A percentile compares a stretch with the other conserved stretches of the same genome.
phyloP scores from a whole-genome alignment of 2,329 filamentous ascomycete genomes.

The Xylaria sp. region DNA sequence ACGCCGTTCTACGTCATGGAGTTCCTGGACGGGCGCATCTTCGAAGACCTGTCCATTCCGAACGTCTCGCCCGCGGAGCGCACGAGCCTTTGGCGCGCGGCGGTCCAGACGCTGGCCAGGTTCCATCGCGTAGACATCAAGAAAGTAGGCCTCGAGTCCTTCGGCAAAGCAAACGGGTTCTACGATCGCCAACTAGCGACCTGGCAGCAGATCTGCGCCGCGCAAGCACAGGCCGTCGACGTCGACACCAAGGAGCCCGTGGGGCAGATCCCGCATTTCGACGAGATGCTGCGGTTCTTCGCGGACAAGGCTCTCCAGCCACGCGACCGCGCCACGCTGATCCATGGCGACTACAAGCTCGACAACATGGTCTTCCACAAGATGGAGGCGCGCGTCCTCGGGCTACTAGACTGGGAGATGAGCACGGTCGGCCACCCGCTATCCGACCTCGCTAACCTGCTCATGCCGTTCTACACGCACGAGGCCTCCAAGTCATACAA shows the following conservation, averaged over 20 bases:
- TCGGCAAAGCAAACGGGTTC: conserved; percentile 80
- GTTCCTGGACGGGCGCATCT: conserved; percentile 92
- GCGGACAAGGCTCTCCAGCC: conserved; percentile 75
- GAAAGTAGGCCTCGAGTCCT: conserved; percentile 74
- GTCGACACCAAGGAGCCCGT: conserved; percentile 80
- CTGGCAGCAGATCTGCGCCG: conserved; percentile 79
- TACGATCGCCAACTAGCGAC: conserved; percentile 88
- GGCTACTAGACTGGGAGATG: conserved; percentile 98
- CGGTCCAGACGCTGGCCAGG: conserved; percentile 83
- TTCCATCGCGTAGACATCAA: conserved; percentile 80
- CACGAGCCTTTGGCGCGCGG: conserved; percentile 85
- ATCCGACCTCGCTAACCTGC: conserved; percentile 86
- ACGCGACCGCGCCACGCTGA: conserved; percentile 78
- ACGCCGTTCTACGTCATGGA: conserved; percentile 98
- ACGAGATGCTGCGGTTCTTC: conserved; percentile 84
- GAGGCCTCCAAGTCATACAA: conserved; percentile 40
- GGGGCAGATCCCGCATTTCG: conserved; percentile 84
- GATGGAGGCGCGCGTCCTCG: conserved; percentile 87
- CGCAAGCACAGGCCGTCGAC: conserved; percentile 80
- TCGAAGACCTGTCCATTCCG: conserved; percentile 86
- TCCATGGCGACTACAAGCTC: conserved; percentile 98
- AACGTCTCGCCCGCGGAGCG: conserved; percentile 76
- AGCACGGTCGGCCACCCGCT: conserved; percentile 96
- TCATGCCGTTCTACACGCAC: conserved; percentile 38
- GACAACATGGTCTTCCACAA: conserved; percentile 92